These are phyloP conservation scores for Tylopilus orsonianus DNA, from an alignment of 1,284 basidiomycete species.

Conservation along the genomic window DNA sequence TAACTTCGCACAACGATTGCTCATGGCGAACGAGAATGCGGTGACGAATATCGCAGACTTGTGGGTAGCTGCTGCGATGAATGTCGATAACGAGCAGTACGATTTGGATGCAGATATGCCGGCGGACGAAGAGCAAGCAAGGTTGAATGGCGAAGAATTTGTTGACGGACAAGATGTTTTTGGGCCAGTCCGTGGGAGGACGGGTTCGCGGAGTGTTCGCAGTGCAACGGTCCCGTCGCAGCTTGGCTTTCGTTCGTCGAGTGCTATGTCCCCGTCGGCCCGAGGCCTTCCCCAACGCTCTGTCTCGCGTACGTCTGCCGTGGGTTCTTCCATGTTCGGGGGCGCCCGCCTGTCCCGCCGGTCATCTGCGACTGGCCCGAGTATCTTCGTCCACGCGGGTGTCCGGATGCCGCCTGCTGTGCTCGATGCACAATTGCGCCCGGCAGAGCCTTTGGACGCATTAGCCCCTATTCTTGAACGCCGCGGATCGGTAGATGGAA, in stretches of 20 bases:
- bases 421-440: constrained; percentile 58
- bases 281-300: constrained; percentile 23
- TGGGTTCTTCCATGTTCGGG: constrained; percentile 21
- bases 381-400: constrained; percentile 80
- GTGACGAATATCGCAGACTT: constrained; percentile 88
- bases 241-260: constrained; percentile 17
- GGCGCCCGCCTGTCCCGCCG: constrained; percentile 46
- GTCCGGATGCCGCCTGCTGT: constrained; percentile 72
- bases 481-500: constrained; percentile 9
- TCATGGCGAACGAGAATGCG: constrained; percentile 89
- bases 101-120: constrained; percentile 23
- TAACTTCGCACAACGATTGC: constrained; percentile 86
- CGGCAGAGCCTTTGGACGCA: constrained; percentile 41
- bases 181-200: constrained; percentile 23
- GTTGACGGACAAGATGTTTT: constrained; percentile 34
- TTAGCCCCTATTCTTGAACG: constrained; percentile 55
- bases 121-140: constrained; percentile 24
- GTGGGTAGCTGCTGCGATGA: constrained; percentile 92
- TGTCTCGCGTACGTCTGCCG: constrained; percentile 33
- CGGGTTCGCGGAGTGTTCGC: constrained; percentile 13
- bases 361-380: constrained; percentile 55
- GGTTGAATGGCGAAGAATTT: constrained; percentile 27
- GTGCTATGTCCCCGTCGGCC: constrained; percentile 8
- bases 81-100: constrained; percentile 61
- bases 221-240: constrained; percentile 14